Conservation (phyloP, 129 eudicot species). For the Logfia minima region DNA sequence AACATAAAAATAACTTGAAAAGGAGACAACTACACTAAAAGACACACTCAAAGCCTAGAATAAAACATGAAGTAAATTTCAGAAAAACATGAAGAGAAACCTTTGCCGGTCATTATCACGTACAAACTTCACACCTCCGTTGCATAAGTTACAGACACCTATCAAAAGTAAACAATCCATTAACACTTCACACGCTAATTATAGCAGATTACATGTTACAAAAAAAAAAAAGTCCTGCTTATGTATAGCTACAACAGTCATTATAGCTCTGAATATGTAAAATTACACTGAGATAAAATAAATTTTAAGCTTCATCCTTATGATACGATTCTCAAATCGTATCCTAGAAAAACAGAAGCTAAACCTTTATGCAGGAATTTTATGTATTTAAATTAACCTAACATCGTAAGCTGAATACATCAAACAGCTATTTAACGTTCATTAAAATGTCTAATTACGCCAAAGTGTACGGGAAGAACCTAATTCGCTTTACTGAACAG, state of each 20-base stretch:
- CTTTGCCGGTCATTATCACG: slow-evolving; percentile 79
- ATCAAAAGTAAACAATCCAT: slow-evolving; percentile 15
- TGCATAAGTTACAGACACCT: slow-evolving; percentile 99
- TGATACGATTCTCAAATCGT: not conserved
- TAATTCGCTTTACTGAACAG: not conserved
- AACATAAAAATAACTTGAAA: no score
- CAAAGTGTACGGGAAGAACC: not conserved
- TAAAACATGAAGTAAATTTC: not conserved
- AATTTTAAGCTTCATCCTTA: not conserved
- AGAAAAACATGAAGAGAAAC: slow-evolving; percentile 32
- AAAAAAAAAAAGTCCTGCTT: not conserved
- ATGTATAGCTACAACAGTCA: not conserved
- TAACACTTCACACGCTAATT: not conserved
- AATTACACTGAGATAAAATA: not conserved
- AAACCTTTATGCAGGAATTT: not conserved
- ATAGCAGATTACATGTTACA: not conserved
- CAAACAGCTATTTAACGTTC: not conserved
- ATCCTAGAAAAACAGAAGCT: slow-evolving; percentile 7
- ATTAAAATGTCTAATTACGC: not conserved
- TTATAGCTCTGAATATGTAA: not conserved
- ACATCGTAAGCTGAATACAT: slow-evolving; percentile 3
- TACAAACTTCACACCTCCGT: slow-evolving; percentile 95
- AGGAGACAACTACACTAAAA: no score
- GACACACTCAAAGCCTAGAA: not conserved
- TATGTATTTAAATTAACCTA: not conserved